Base-by-base conservation (phyloP, 2,329 filamentous ascomycete species). In the Colletotrichum eleusines region DNA sequence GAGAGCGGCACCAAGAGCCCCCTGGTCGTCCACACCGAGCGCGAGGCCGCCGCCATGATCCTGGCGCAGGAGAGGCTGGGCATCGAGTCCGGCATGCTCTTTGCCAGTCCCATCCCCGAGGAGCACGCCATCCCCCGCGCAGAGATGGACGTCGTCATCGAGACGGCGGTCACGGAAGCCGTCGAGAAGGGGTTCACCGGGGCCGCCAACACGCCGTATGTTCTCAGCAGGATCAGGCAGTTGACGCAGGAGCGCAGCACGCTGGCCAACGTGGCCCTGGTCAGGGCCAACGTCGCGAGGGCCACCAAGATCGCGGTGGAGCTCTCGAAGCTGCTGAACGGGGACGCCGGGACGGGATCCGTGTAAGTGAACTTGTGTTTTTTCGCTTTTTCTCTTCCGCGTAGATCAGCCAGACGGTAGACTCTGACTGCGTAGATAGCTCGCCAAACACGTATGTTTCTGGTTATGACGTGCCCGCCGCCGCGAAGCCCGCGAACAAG, bases 41-140 rank as follows among this genome's bases (percentile, higher is more conserved):
- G 86, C 66, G 93, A 98, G 78, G 96, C 96, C 42, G 96, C 96
- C 0, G 90, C 92, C n/a, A 94, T 98, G 67, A 92, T 97, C 68
- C 86, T 93, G 74, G 93, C 94, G 0, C 94, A 97, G 82, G 88
- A 91, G 75, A 85, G 82, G 61, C 85, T 97, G 18, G 87, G 87
- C 6, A 87, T 98, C 40, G 87, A 91, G 72, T 94, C 93, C 1
- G 96, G 95, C 11, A 82, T 98, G 65, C 84, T 95, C 68, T 95
- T 99, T 77, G 95, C 95, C 66, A 98, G 97, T 78, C 95, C 95
- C 0, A 92, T 97, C 44, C 92, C 94, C 0, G 83, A 88, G 63
- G 84, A 92, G 69, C 84, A 87, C 75, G 91, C 89, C 20, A 91
- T 98, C 59, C 88, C 92, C 1, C 90, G 91, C 68, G 80, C 83